Conservation (phyloP, 1,139 yeast genomes). For the Yamadazyma oceani region DNA sequence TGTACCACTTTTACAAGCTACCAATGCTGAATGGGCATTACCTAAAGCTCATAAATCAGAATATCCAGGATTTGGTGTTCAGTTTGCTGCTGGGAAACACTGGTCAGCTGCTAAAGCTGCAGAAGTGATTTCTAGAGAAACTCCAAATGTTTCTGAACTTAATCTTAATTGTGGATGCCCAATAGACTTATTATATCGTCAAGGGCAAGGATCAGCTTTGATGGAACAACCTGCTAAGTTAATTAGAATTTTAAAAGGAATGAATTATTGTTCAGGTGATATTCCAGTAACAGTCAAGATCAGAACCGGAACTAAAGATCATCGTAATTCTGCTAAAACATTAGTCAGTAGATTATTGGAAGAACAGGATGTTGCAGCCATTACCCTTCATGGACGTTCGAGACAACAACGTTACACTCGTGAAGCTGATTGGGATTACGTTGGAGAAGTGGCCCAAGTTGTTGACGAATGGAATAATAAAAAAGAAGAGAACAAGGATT, state of each 20-base stretch:
- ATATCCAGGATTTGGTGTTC: slow-evolving; percentile 89
- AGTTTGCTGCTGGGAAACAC: slow-evolving; percentile 86
- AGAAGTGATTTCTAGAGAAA: slow-evolving; percentile 64
- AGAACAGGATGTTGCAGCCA: slow-evolving; percentile 85
- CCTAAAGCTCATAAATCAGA: slow-evolving; percentile 86
- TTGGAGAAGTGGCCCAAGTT: slow-evolving; percentile 68
- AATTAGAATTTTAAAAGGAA: slow-evolving; percentile 75
- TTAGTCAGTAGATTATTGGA: slow-evolving; percentile 67
- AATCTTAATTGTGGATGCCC: slow-evolving; percentile 98
- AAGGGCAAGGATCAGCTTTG: slow-evolving; percentile 95
- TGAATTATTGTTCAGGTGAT: slow-evolving; percentile 87
- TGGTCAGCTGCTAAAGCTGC: slow-evolving; percentile 95
- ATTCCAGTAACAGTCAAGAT: slow-evolving; percentile 89
- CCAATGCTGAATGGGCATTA: slow-evolving; percentile 95
- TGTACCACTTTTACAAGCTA: slow-evolving; percentile 83
- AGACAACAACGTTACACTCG: slow-evolving; percentile 92
- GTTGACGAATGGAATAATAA: slow-evolving; percentile 60
- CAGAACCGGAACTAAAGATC: slow-evolving; percentile 87
- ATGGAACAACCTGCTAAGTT: slow-evolving; percentile 86
- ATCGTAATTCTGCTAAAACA: slow-evolving; percentile 79
- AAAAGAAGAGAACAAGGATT: slow-evolving; percentile 55
- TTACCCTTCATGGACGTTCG: slow-evolving; percentile 93
- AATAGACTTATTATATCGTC: slow-evolving; percentile 83
- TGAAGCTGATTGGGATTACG: slow-evolving; percentile 91
- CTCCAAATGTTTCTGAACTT: slow-evolving; percentile 65